phyloP scores from a whole-genome alignment of 805 yeast genomes.

The Zygosaccharomyces bailii region DNA sequence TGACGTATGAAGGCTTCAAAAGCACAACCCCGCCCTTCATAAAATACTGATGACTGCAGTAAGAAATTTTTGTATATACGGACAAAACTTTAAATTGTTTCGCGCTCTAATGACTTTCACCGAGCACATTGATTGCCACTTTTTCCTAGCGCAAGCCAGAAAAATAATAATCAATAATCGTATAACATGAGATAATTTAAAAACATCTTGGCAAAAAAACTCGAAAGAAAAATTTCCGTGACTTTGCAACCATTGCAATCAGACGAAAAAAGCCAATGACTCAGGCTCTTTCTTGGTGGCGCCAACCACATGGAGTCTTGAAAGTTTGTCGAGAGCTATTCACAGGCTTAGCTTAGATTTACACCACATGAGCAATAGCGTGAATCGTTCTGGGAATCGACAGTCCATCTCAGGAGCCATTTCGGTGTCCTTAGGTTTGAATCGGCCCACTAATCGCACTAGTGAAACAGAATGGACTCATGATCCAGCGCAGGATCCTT shows the following conservation, averaged over 20 bases:
- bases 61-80: background rate
- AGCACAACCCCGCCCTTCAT: too few relatives aligned
- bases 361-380: slow-evolving; percentile 2
- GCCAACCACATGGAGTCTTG: background rate
- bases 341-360: background rate
- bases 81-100: background rate
- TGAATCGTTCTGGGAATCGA: slow-evolving; percentile 10
- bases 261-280: slow-evolving; percentile 1
- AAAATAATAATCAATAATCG: too few relatives aligned
- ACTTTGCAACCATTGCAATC: slow-evolving; percentile 2
- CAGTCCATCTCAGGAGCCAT: slow-evolving; percentile 31
- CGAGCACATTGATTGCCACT: too few relatives aligned
- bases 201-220: slow-evolving; percentile 3
- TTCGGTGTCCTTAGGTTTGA: slow-evolving; percentile 33
- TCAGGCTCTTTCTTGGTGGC: background rate
- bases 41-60: background rate
- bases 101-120: background rate
- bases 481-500: background rate
- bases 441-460: slow-evolving; percentile 15
- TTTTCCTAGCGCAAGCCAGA: too few relatives aligned
- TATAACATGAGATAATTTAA: too few relatives aligned
- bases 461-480: slow-evolving; percentile 1
- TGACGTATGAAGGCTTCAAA: too few relatives aligned
- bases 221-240: background rate
- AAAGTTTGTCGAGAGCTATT: background rate